A percentile compares a stretch with the other conserved stretches of the same genome.
phyloP scores from a whole-genome alignment of 106 monocot species.

The Apostasia shenzhenica region DNA sequence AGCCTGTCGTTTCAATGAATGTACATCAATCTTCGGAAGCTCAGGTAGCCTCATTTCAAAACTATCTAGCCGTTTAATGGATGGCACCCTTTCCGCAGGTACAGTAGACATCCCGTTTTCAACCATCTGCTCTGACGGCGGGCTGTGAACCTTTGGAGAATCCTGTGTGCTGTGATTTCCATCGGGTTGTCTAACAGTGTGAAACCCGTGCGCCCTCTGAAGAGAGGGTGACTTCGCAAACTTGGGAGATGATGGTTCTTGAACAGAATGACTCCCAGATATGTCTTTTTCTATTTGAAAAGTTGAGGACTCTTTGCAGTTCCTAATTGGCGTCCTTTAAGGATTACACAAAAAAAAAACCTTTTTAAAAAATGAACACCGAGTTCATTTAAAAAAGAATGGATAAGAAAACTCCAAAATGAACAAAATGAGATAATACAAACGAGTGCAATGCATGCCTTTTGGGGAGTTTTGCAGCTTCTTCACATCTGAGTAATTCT shows the following conservation, averaged over 20 bases:
- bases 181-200: constrained; percentile 41
- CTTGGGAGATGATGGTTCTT: constrained; percentile 73
- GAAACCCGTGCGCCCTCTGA: constrained; percentile 55
- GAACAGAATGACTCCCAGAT: constrained; percentile 34
- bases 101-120: constrained; percentile 39
- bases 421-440: neutral
- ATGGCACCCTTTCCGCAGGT: constrained; percentile 40
- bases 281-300: constrained; percentile 59
- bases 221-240: constrained; percentile 88
- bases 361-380: neutral
- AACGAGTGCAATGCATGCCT: constrained; percentile 25
- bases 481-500: constrained; percentile 90
- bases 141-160: constrained; percentile 59
- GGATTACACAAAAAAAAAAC: neutral
- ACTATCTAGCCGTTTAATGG: constrained; percentile 78
- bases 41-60: constrained; percentile 71
- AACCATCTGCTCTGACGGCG: constrained; percentile 41
- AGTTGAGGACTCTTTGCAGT: constrained; percentile 30
- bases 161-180: constrained; percentile 44
- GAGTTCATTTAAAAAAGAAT: too few relatives aligned
- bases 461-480: constrained; percentile 89
- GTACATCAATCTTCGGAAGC: constrained; percentile 79
- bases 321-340: constrained; percentile 64
- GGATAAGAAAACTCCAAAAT: too few relatives aligned
- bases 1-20: constrained; percentile 34